A percentile compares a stretch with the other conserved stretches of the same genome.
Conservation (phyloP, 192 early-diverging fungal genomes). For the Linderina pennispora region DNA sequence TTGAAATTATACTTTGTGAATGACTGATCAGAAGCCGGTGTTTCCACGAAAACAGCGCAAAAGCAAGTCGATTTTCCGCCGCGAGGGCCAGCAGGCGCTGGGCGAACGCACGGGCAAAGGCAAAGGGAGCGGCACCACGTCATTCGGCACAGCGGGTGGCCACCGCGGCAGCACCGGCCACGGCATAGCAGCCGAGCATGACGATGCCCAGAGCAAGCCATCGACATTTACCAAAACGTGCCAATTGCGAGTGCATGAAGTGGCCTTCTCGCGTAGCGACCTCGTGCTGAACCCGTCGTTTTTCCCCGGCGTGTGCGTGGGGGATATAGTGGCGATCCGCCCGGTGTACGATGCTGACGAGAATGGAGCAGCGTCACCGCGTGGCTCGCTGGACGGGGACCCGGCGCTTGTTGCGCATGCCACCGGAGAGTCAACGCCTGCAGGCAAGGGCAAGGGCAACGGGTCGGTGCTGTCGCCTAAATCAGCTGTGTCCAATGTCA, state of each 20-base stretch:
- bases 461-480: background rate
- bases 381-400: slow-evolving; percentile 22
- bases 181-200: slow-evolving; percentile 5
- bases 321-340: slow-evolving; percentile 40
- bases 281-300: slow-evolving; percentile 37
- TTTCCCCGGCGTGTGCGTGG: slow-evolving; percentile 39
- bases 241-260: slow-evolving; percentile 37
- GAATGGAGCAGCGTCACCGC: slow-evolving; percentile 16
- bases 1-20: too few species aligned
- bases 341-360: slow-evolving; percentile 16
- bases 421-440: background rate
- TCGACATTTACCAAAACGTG: slow-evolving; percentile 33
- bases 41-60: too few species aligned
- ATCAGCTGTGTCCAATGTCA: too few species aligned
- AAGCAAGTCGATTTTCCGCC: slow-evolving; percentile 33
- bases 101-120: slow-evolving; percentile 19
- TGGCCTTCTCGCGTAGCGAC: slow-evolving; percentile 26
- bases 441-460: background rate
- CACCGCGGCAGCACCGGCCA: slow-evolving; percentile 1
- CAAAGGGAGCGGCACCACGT: slow-evolving; percentile 5
- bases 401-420: slow-evolving; percentile 2
- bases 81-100: slow-evolving; percentile 20
- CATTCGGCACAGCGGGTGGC: background rate
- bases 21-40: too few species aligned
- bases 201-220: slow-evolving; percentile 12